Percentiles rank a stretch among this genome's conserved stretches.
These are phyloP conservation scores for Spironucleus salmonicida DNA, from an alignment of 208 protist genomes.

Conservation along the genomic window DNA sequence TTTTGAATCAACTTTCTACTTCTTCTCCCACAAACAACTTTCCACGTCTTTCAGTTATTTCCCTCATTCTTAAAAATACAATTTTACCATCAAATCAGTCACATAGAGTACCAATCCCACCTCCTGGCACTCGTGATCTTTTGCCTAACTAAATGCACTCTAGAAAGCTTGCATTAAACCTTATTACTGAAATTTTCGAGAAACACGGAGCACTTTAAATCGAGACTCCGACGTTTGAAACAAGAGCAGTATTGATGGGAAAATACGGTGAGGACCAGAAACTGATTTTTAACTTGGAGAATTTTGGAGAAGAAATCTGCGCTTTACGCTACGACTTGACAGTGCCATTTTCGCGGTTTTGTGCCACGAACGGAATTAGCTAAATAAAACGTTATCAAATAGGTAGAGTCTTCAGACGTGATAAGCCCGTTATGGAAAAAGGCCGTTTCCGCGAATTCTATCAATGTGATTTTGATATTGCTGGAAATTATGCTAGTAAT, in stretches of 20 bases:
- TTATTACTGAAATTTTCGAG: conserved; percentile 57
- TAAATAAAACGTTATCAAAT: conserved; percentile 68
- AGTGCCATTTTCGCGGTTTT: conserved; percentile 55
- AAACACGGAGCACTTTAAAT: conserved; percentile 61
- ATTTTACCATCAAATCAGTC: background rate
- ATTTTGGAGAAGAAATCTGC: conserved; percentile 63
- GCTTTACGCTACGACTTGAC: conserved; percentile 67
- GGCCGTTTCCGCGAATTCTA: conserved; percentile 69
- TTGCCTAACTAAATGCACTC: conserved; percentile 56
- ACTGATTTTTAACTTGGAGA: conserved; percentile 64
- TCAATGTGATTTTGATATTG: conserved; percentile 73
- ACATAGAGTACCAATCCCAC: conserved; percentile 22
- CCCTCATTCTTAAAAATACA: background rate
- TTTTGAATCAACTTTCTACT: background rate
- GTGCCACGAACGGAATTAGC: conserved; percentile 53
- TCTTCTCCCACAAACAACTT: background rate
- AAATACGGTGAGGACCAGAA: conserved; percentile 75
- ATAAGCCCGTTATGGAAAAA: conserved; percentile 56
- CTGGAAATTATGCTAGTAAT: conserved; percentile 56
- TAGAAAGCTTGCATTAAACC: conserved; percentile 56
- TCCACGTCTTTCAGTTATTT: background rate
- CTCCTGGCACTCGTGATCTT: conserved; percentile 60
- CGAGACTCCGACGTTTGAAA: conserved; percentile 68
- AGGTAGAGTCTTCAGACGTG: conserved; percentile 62
- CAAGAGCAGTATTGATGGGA: conserved; percentile 58